Evolutionary conservation across 805 yeast species (phyloP), one percentile per base, ranked within the genome.

Genomic region (Wickerhamiella galacta): DNA sequence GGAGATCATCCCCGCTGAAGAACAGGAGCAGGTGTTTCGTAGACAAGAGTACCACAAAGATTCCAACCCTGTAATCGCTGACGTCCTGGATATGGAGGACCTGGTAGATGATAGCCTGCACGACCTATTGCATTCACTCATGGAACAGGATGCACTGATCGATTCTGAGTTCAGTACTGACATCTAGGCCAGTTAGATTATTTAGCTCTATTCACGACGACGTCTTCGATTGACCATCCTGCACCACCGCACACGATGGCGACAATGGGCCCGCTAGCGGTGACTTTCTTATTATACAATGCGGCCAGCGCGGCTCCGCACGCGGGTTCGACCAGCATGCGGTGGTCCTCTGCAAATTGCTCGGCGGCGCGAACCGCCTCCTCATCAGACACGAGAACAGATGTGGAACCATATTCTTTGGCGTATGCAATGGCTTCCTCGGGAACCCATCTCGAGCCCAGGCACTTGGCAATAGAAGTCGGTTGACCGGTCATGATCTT

Each of bases 301-400:
- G 67, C 52, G 16, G 72, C 63, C 21, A 74, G 45, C 0, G 78
- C 64, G 3, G 77, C 78, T 9, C 80, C 80, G 49, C 81, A 74
- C 1, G 80, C 80, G 0, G 79, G 78, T 45, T 74, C 81, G 1
- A 71, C 67, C 12, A 68, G 51, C 30, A 57, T 52, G 28, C 64
- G 63, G 34, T 58, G 69, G 36, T 69, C 70, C 3, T 58, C 46
- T 5, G 71, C 66, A 40, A 61, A 69, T 19, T 49, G 53, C 12
- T 66, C 43, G 32, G 70, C 58, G 1, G 72, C 70, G 11, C 50
- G 45, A 1, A 71, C 56, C 0, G 78, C 74, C 25, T 72, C 70
- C 2, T 50, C 36, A 43, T 75, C 82, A 16, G 64, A 57, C 3
- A 68, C 60, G 6, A 61, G 52, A 1, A 60, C 39, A 2, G 70